Base-by-base conservation (phyloP, 768 basidiomycete species). In the Lentinula guzmanii region DNA sequence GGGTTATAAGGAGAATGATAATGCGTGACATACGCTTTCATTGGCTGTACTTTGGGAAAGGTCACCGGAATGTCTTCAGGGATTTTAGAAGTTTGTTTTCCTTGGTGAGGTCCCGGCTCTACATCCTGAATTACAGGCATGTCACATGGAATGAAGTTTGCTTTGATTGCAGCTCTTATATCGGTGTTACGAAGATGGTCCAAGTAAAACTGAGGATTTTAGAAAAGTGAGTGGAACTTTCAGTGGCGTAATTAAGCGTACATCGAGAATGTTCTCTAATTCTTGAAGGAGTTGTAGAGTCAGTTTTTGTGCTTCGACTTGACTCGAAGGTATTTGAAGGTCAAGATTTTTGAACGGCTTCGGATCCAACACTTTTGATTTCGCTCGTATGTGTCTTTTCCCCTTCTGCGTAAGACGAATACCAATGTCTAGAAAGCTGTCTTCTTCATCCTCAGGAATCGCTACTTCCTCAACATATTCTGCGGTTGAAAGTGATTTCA, bases 41-140 rank as follows among this genome's bases (percentile, higher is more conserved):
- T 77, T 0, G 85, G 82, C 55, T 82, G 85, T 0, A 84, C 77
- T 56, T 72, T 72, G 0, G 83, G 82, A 58, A 73, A 79, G 1
- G 75, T 77, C 4, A 69, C 65, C 1, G 69, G 66, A 33, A 61
- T 15, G n/a, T 70, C 65, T 8, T 41, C 56, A 7, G 42, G 11
- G n/a, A 39, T 9, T 35, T 28, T 3, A 28, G 21, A 39, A 9
- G 56, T 11, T 24, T 48, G 21, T 3, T 35, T 21, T 21, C 21
- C 41, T 24, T 24, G 21, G 21, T 7, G 34, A 39, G 42, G 9
- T 28, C 6, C 35, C 7, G 34, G 7, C 13, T 13, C 15, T 33
- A 24, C 7, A 7, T 41, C 9, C 31, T 31, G 34, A 10, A 5
- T 16, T 31, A 39, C 33, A 18, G 18, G 2, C 37, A 39, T 39